These are phyloP conservation scores for Balansia obtecta DNA, from an alignment of 2,329 filamentous ascomycete genomes.

Conservation along the genomic window DNA sequence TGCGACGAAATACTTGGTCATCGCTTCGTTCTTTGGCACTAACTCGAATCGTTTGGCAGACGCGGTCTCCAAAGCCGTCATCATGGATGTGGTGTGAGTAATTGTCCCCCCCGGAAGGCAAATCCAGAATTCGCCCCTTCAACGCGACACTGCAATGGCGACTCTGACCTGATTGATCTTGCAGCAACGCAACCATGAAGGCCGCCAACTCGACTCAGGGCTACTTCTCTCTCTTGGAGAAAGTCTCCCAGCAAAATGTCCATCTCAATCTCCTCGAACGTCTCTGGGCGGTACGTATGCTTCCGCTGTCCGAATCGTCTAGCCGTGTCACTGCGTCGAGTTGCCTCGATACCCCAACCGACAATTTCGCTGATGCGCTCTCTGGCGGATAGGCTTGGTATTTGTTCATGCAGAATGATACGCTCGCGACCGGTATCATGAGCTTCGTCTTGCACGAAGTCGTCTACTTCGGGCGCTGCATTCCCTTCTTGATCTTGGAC, in stretches of 20 bases:
- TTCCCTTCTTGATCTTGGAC: conserved; percentile 92
- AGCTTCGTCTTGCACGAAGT: conserved; percentile 91
- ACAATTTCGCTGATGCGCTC: background rate
- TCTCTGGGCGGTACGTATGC: conserved; percentile 63
- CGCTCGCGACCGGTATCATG: conserved; percentile 92
- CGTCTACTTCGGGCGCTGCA: conserved; percentile 82
- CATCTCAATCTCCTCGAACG: conserved; percentile 78
- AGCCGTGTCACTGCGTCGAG: background rate
- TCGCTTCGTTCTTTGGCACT: background rate
- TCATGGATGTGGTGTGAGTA: conserved; percentile 23
- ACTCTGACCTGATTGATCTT: conserved; percentile 9
- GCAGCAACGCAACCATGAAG: conserved; percentile 39
- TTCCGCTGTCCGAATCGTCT: conserved; percentile 1
- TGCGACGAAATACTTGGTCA: background rate
- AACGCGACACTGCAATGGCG: background rate
- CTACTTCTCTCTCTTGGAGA: conserved; percentile 47
- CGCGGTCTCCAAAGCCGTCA: conserved; percentile 7
- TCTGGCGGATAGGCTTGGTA: conserved; percentile 61
- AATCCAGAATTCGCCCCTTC: conserved; percentile 5
- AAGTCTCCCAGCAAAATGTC: conserved; percentile 63
- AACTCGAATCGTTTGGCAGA: background rate
- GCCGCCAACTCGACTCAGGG: conserved; percentile 35
- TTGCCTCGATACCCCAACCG: background rate
- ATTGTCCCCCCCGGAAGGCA: conserved; percentile 5
- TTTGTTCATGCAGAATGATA: conserved; percentile 95